Base-by-base conservation (phyloP, 352 stramenopile genomes). In the Phytopythium montanum region DNA sequence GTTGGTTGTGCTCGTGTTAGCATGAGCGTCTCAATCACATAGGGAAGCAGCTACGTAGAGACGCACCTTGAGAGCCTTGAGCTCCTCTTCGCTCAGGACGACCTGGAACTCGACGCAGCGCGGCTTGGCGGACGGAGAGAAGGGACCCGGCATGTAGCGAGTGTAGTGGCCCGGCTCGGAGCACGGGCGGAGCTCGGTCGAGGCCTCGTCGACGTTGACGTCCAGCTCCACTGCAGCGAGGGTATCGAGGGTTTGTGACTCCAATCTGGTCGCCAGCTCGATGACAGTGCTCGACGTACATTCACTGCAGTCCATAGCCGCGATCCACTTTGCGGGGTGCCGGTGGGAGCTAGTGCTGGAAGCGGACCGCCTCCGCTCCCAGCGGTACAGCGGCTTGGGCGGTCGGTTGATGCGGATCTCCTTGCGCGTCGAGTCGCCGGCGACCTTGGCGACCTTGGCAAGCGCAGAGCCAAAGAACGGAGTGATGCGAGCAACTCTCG, bases 371-470 rank as follows among this genome's bases (percentile, higher is more conserved):
- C 75, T 66, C 39, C 73, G 78, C 42, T 87, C 78, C 78, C 78
- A 87, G 29, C 70, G 70, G 45, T 87, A 87, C 18, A 85, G 74
- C 1, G 78, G 75, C 50, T 87, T 87, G 26, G 67, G 64, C 2
- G 68, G 38, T 21, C 69, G 72, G 28, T 59, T 71, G 18, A 66
- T 60, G 9, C 65, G 59, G 18, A 73, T 57, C 49, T 83, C 70
- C 28, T 78, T 85, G 50, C 65, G 73, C 9, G 70, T 19, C 44
- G 23, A 61, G 52, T 64, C 59, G 36, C 59, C 31, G 19, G 64
- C 44, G 57, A 61, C 50, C 41, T 55, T 69, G 4, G 59, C 50
- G 50, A 57, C 66, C 65, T 66, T 64, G 0, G 45, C 65, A 1
- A 61, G 56, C 19, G 56, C 63, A 2, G 66, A 73, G 38, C 71